Percentiles rank a stretch among this genome's conserved stretches.
Conservation (phyloP, 345 rosid genomes). For the Clausena lansium region DNA sequence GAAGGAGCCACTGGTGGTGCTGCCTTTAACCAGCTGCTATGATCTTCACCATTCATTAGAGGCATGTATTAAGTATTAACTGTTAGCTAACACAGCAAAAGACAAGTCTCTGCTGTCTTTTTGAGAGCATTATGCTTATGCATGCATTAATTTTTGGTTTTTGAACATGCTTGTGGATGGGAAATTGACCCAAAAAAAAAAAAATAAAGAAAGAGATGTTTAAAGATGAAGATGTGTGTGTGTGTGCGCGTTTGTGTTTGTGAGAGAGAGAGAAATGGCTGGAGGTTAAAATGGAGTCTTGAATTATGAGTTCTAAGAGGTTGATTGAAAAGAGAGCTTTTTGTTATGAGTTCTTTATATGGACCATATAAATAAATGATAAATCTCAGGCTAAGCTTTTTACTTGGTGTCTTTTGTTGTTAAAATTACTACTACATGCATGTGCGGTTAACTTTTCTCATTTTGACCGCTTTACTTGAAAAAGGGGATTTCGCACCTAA, state of each 20-base stretch:
- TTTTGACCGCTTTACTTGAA: neutral
- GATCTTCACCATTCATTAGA: conserved; percentile 21
- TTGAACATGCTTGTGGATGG: neutral
- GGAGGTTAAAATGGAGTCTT: conserved; percentile 12
- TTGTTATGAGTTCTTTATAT: neutral
- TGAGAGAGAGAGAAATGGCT: neutral
- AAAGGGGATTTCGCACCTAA: too few species aligned
- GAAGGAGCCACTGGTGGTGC: conserved; percentile 25
- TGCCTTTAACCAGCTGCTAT: conserved; percentile 17
- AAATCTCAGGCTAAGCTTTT: neutral
- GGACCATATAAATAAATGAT: neutral
- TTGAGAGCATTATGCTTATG: neutral
- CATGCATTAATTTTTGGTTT: neutral
- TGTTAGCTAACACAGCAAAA: neutral
- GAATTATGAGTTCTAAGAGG: neutral
- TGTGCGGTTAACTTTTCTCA: neutral
- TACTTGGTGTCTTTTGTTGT: neutral
- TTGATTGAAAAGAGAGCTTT: neutral
- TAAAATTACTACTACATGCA: neutral
- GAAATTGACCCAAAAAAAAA: neutral
- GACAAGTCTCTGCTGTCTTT: neutral
- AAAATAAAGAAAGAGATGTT: neutral
- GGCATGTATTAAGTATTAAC: neutral
- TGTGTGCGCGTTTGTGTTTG: neutral
- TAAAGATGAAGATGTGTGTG: neutral